Base-by-base conservation (phyloP, 305 asterid species). In the Coffea humblotiana region DNA sequence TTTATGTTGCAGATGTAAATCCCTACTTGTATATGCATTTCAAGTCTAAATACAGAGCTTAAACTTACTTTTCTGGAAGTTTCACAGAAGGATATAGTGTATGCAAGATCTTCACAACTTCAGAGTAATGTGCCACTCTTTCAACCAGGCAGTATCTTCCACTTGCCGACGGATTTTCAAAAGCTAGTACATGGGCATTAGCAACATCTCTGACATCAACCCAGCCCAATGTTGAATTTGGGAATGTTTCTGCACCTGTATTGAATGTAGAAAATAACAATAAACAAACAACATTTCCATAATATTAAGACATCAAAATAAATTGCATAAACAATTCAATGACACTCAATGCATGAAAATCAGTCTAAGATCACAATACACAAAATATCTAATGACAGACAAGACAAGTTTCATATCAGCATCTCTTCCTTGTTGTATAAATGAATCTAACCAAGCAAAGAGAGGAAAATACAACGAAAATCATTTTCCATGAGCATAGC, bases 141-240 rank as follows among this genome's bases (percentile, higher is more conserved):
- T 88, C 94, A 37, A 86, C 91, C 75, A 86, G 16, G 32, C 86
- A 85, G 60, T 87, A 87, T 81, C 92, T 87, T 61, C 94, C 94
- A 76, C 79, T 84, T 78, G 90, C 91, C 2, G 82, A 80, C 25
- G 92, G 90, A 67, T 85, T 87, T 78, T 90, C 94, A 71, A 82
- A 87, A 47, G 88, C 94, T 6, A 84, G 86, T 79, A 90, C 80
- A 76, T 88, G 93, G 61, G 93, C 90, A 45, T 80, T 72, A 1
- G 93, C 93, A 21, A 88, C 91, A 82, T 90, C 92, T 82, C 85
- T 89, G 61, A 89, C 94, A 77, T 90, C 85, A 70, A 90, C 85
- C 94, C 94, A 90, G 69, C 91, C 92, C 76, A 87, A 83, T 49
- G 86, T 19, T 48, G 85, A 64, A 78, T 88, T 90, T 72, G 86